Evolutionary conservation across 2,329 filamentous ascomycete genomes (phyloP).

Genomic region (Aureobasidium sp.): DNA sequence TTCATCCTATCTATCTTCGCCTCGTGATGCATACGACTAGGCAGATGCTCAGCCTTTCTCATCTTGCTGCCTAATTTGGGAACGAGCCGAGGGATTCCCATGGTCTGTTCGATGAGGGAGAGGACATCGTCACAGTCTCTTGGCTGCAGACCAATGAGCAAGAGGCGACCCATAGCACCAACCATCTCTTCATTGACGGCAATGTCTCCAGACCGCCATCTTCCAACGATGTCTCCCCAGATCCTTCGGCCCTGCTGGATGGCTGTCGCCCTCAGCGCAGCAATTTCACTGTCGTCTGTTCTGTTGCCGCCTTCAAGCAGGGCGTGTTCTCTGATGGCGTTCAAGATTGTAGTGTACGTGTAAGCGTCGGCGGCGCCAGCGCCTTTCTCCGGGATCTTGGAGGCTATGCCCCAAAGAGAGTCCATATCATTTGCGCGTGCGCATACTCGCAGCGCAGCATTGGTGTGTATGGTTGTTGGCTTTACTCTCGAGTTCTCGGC

Average conservation of each 20-base stretch:
- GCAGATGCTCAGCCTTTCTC: conserved; percentile 26
- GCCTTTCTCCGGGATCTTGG: conserved; percentile 61
- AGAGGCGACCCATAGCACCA: conserved; percentile 69
- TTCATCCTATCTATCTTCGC: not conserved
- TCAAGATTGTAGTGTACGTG: conserved; percentile 79
- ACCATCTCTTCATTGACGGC: conserved; percentile 72
- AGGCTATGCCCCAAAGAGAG: conserved; percentile 67
- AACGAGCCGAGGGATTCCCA: conserved; percentile 59
- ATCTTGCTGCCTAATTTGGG: conserved; percentile 28
- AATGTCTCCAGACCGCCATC: conserved; percentile 66
- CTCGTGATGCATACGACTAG: not conserved
- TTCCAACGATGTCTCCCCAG: conserved; percentile 73
- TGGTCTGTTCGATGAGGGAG: conserved; percentile 71
- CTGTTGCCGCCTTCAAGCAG: conserved; percentile 20
- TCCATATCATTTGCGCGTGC: conserved; percentile 68
- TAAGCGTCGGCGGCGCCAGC: conserved; percentile 57
- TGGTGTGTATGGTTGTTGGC: conserved; percentile 75
- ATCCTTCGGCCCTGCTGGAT: conserved; percentile 64
- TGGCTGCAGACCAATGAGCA: conserved; percentile 57
- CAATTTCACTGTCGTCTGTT: conserved; percentile 22
- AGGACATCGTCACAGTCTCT: conserved; percentile 66
- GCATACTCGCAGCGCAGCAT: conserved; percentile 81
- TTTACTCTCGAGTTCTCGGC: conserved; percentile 56
- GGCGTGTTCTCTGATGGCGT: conserved; percentile 56
- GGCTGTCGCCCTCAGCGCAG: conserved; percentile 35